phyloP scores from a whole-genome alignment of 1,139 yeast species.

The Meyerozyma carpophila region DNA sequence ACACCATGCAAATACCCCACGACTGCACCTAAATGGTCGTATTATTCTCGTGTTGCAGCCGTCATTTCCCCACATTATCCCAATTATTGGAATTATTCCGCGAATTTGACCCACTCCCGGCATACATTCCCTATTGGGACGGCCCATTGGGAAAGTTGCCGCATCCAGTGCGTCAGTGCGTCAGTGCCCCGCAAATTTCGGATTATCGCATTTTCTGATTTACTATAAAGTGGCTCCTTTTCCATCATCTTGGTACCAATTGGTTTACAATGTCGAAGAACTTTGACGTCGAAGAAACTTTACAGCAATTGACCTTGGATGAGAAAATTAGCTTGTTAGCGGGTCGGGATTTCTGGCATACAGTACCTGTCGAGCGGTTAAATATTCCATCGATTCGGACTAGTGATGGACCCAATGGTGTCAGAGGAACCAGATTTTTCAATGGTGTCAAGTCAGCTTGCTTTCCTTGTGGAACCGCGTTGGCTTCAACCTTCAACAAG shows the following conservation, averaged over 20 bases:
- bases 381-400: constrained; percentile 8
- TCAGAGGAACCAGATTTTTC: constrained; percentile 9
- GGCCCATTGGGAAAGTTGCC: background rate
- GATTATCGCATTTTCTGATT: background rate
- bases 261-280: background rate
- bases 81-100: too few relatives aligned
- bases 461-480: constrained; percentile 38
- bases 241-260: background rate
- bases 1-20: too few relatives aligned
- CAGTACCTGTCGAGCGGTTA: constrained; percentile 8
- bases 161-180: background rate
- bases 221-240: background rate
- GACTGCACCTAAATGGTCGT: too few relatives aligned
- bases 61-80: too few relatives aligned
- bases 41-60: too few relatives aligned
- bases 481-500: constrained; percentile 29
- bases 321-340: constrained; percentile 10
- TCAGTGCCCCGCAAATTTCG: background rate
- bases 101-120: background rate
- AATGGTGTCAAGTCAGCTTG: constrained; percentile 20
- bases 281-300: constrained; percentile 9
- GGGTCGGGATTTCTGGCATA: constrained; percentile 11
- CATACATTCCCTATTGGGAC: background rate
- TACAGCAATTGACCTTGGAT: constrained; percentile 8
- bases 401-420: constrained; percentile 11